phyloP scores from a whole-genome alignment of 179 eudicot genomes.

The Beta macrorhiza region DNA sequence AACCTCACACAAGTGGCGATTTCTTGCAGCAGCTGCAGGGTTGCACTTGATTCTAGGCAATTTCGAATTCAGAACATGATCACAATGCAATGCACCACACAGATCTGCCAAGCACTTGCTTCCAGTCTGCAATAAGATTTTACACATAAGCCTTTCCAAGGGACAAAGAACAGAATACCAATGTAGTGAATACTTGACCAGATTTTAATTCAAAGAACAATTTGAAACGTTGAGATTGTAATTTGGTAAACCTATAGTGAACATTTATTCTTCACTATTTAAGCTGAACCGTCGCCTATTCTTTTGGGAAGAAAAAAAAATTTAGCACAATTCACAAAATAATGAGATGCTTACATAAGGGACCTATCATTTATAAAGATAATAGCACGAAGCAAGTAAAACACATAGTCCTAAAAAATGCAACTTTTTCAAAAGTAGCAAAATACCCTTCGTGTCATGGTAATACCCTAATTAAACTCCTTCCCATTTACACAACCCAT shows the following conservation, averaged over 20 bases:
- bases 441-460: background rate
- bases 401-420: background rate
- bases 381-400: background rate
- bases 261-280: background rate
- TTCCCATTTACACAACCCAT: background rate
- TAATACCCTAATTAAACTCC: background rate
- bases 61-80: conserved; percentile 49
- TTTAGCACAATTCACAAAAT: background rate
- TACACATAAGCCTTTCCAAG: conserved; percentile 13
- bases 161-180: background rate
- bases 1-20: conserved; percentile 90
- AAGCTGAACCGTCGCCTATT: background rate
- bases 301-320: background rate
- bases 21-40: conserved; percentile 81
- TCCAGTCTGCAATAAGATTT: conserved; percentile 50
- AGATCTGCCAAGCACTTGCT: conserved; percentile 87
- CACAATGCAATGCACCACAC: conserved; percentile 95
- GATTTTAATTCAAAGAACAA: background rate
- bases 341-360: background rate
- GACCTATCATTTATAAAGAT: background rate
- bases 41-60: conserved; percentile 68
- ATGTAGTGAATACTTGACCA: background rate
- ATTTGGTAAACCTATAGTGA: background rate
- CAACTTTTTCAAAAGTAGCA: background rate
- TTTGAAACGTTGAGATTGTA: background rate